A percentile compares a stretch with the other conserved stretches of the same genome.
Conservation (phyloP, 2,329 filamentous ascomycete genomes). For the Septoria linicola region DNA sequence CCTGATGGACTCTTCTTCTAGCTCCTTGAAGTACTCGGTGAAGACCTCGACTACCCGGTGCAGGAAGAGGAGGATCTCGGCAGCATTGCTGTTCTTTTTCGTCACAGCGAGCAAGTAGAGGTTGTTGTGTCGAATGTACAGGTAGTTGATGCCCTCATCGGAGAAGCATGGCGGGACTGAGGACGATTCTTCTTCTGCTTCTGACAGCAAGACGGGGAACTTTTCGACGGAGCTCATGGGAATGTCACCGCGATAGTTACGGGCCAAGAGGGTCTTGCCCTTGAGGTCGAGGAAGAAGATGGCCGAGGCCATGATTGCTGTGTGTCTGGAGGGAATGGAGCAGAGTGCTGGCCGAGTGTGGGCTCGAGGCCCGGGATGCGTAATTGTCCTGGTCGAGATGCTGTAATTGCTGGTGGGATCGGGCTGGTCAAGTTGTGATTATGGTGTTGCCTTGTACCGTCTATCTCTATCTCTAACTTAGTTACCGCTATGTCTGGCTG, state of each 20-base stretch:
- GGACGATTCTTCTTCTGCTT: slow-evolving; percentile 98
- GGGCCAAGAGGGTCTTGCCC: slow-evolving; percentile 99
- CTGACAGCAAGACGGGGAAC: slow-evolving; percentile 91
- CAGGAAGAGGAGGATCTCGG: slow-evolving; percentile 95
- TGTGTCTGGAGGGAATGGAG: slow-evolving; percentile 32
- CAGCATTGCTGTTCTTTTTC: slow-evolving; percentile 98
- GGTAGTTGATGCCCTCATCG: slow-evolving; percentile 98
- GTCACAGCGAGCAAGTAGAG: slow-evolving; percentile 96
- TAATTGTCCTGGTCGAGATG: background rate
- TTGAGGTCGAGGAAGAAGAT: slow-evolving; percentile 98
- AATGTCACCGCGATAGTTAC: slow-evolving; percentile 97
- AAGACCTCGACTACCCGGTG: slow-evolving; percentile 99
- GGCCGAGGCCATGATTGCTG: slow-evolving; percentile 98
- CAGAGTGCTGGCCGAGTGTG: slow-evolving; percentile 29
- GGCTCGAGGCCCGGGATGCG: slow-evolving; percentile 5
- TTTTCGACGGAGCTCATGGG: slow-evolving; percentile 99
- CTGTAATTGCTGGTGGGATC: too few species aligned
- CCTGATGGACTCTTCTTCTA: slow-evolving; percentile 97
- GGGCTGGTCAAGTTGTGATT: too few species aligned
- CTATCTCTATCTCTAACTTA: too few species aligned
- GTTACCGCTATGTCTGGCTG: too few species aligned
- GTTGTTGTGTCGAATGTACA: slow-evolving; percentile 99
- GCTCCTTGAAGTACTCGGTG: slow-evolving; percentile 98
- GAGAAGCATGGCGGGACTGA: slow-evolving; percentile 97
- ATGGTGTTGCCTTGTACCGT: too few species aligned